These are phyloP conservation scores for Aspergillus steynii DNA, from an alignment of 495 filamentous ascomycete species.

Conservation along the genomic window DNA sequence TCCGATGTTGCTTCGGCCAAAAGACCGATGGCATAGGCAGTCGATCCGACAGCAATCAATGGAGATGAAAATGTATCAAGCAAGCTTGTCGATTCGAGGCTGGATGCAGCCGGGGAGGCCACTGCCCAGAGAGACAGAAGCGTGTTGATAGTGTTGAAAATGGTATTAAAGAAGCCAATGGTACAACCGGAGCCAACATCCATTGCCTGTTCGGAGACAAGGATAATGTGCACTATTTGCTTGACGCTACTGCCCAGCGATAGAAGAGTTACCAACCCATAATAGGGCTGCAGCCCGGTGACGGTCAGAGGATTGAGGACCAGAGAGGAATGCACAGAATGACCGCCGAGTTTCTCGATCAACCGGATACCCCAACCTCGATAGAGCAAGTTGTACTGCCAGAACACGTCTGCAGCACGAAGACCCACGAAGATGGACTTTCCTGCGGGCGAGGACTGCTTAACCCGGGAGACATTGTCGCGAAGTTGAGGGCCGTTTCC, in stretches of 20 bases:
- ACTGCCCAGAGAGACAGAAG: conserved; percentile 43
- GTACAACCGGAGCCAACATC: conserved; percentile 14
- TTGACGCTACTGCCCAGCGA: conserved; percentile 49
- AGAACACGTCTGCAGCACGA: conserved; percentile 54
- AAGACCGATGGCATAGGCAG: conserved; percentile 49
- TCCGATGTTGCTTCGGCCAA: conserved; percentile 50
- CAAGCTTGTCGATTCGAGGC: conserved; percentile 12
- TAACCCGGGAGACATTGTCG: conserved; percentile 27
- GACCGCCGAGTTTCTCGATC: conserved; percentile 21
- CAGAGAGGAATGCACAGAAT: conserved; percentile 16
- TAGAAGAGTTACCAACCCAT: conserved; percentile 59
- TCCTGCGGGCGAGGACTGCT: conserved; percentile 46
- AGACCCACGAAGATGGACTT: conserved; percentile 56
- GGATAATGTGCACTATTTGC: conserved; percentile 47
- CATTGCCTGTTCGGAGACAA: conserved; percentile 46
- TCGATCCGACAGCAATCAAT: conserved; percentile 41
- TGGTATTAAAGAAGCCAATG: conserved; percentile 46
- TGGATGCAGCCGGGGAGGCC: conserved; percentile 35
- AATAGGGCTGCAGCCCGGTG: conserved; percentile 55
- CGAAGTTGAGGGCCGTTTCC: conserved; percentile 1
- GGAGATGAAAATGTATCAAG: background rate
- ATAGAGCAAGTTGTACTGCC: conserved; percentile 56
- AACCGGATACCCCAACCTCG: conserved; percentile 21
- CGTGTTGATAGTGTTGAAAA: conserved; percentile 46
- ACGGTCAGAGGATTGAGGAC: conserved; percentile 37